Evolutionary conservation across 805 yeast genomes (phyloP).

Genomic region (Grigorovia humatica): DNA sequence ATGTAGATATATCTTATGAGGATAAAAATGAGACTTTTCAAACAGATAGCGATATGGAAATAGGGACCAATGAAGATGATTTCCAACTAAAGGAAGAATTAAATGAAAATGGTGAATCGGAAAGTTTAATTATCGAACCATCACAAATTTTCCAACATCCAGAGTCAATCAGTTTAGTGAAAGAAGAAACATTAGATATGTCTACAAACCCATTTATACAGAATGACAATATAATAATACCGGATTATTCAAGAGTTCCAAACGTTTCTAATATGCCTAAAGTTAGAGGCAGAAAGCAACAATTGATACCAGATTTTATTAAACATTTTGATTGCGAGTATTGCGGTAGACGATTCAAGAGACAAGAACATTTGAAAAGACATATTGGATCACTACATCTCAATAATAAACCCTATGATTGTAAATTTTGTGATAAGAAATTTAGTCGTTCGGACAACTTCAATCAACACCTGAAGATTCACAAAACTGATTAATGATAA

Average conservation of each 20-base stretch:
- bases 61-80: background rate
- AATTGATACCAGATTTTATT: constrained; percentile 42
- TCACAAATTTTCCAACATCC: constrained; percentile 4
- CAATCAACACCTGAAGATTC: constrained; percentile 57
- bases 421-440: constrained; percentile 50
- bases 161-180: background rate
- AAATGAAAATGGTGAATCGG: background rate
- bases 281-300: constrained; percentile 57
- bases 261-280: constrained; percentile 19
- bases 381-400: constrained; percentile 68
- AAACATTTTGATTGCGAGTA: constrained; percentile 55
- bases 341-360: constrained; percentile 55
- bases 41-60: constrained; percentile 4
- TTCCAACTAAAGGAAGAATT: background rate
- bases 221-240: background rate
- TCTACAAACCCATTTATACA: background rate
- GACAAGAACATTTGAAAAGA: constrained; percentile 70
- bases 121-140: constrained; percentile 9
- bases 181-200: background rate
- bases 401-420: constrained; percentile 58
- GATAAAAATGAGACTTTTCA: background rate
- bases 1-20: background rate
- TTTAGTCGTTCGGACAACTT: constrained; percentile 60
- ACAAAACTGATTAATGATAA: constrained; percentile 12
- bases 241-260: background rate